phyloP scores from a whole-genome alignment of 2,329 filamentous ascomycete species.

The Aspergillus costaricaensis region DNA sequence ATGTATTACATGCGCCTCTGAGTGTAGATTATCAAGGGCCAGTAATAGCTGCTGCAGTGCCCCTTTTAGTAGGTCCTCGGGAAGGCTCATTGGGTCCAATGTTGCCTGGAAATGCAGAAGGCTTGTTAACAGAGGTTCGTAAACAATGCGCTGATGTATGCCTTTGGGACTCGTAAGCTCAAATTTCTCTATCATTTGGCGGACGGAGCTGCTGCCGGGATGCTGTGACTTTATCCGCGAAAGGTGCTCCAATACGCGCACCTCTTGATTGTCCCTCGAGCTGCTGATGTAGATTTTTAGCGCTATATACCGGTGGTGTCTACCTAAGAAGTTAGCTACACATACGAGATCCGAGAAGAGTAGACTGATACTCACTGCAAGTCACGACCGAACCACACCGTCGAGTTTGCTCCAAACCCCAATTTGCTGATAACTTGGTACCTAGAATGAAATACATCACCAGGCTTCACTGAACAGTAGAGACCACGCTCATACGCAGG shows the following conservation, averaged over 20 bases:
- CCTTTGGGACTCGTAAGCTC: conserved; percentile 4
- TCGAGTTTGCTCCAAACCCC: too few species aligned
- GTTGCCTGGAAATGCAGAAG: conserved; percentile 16
- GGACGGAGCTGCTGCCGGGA: neutral
- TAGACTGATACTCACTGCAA: neutral
- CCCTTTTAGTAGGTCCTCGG: conserved; percentile 12
- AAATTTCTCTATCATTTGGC: conserved; percentile 4
- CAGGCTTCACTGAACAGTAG: too few species aligned
- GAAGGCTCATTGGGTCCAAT: conserved; percentile 5
- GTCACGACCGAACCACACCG: neutral
- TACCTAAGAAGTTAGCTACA: too few species aligned
- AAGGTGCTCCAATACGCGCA: neutral
- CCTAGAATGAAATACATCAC: too few species aligned
- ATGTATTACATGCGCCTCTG: conserved; percentile 21
- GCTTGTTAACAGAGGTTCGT: conserved; percentile 9
- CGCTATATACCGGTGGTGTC: neutral
- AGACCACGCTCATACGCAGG: too few species aligned
- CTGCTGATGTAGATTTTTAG: neutral
- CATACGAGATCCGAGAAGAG: neutral
- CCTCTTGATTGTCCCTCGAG: neutral
- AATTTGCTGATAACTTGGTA: too few species aligned
- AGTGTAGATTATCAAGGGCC: conserved; percentile 27
- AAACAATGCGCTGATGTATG: conserved; percentile 12
- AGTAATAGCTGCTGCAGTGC: conserved; percentile 15
- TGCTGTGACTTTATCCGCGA: neutral